A percentile compares a stretch with the other conserved stretches of the same genome.
Evolutionary conservation across 2,329 filamentous ascomycete genomes (phyloP).

Genomic region (Fusarium robinianum): DNA sequence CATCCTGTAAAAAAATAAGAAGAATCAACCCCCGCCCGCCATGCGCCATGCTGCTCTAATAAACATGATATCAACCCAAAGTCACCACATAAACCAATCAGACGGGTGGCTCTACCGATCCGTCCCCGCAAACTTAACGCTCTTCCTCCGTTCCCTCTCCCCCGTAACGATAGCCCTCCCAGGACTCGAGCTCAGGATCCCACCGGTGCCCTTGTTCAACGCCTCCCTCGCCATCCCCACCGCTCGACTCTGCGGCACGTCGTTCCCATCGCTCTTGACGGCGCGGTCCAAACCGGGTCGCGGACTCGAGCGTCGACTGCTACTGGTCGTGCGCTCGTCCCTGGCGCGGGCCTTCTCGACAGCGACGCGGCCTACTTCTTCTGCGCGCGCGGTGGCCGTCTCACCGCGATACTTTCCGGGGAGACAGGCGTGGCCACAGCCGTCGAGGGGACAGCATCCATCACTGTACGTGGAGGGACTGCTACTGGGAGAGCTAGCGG

Average conservation of each 20-base stretch:
- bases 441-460: constrained; percentile 67
- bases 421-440: constrained; percentile 66
- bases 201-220: constrained; percentile 44
- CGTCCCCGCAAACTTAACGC: constrained; percentile 63
- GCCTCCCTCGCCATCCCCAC: constrained; percentile 64
- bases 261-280: constrained; percentile 53
- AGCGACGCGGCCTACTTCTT: constrained; percentile 57
- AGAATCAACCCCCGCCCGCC: neutral
- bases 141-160: constrained; percentile 63
- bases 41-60: constrained; percentile 14
- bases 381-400: constrained; percentile 48
- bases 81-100: neutral
- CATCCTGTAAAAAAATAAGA: neutral
- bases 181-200: constrained; percentile 57
- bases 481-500: constrained; percentile 19
- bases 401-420: constrained; percentile 60
- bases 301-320: constrained; percentile 39
- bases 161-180: constrained; percentile 42
- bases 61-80: neutral
- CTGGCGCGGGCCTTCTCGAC: constrained; percentile 44
- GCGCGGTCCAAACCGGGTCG: constrained; percentile 30
- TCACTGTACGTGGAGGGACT: constrained; percentile 49
- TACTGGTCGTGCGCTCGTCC: constrained; percentile 33
- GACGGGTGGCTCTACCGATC: constrained; percentile 31
- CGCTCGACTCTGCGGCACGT: constrained; percentile 62